Percentiles rank a stretch among this genome's conserved stretches.
phyloP scores from a whole-genome alignment of 1,284 basidiomycete species.

The Sphagnurus paluster region DNA sequence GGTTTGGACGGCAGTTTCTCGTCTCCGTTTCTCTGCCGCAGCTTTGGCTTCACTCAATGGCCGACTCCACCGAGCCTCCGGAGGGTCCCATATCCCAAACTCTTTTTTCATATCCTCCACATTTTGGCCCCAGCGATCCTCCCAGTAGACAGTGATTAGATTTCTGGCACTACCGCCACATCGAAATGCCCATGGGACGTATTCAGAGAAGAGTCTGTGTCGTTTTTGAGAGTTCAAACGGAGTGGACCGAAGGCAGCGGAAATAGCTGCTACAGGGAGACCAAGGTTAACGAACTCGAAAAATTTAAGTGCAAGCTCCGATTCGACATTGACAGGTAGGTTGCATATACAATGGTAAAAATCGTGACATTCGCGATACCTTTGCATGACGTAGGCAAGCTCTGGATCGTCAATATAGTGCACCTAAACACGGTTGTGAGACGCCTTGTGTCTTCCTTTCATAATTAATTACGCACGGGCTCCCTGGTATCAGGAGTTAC shows the following conservation, averaged over 20 bases:
- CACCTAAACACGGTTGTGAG: constrained; percentile 47
- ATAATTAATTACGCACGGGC: constrained; percentile 58
- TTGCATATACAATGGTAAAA: constrained; percentile 91
- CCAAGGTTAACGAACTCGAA: constrained; percentile 95
- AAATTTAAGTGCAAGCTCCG: constrained; percentile 94
- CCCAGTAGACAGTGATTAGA: constrained; percentile 94
- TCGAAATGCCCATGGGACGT: constrained; percentile 88
- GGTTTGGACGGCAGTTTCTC: constrained; percentile 1
- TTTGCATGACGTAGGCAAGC: constrained; percentile 95
- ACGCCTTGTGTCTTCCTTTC: background rate
- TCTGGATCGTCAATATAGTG: constrained; percentile 93
- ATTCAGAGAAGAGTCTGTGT: constrained; percentile 69
- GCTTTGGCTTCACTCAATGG: constrained; percentile 56
- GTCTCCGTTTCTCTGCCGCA: constrained; percentile 36
- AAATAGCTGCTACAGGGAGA: constrained; percentile 86
- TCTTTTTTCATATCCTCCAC: constrained; percentile 80
- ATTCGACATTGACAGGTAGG: constrained; percentile 87
- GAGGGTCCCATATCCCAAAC: constrained; percentile 82
- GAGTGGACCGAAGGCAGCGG: constrained; percentile 74
- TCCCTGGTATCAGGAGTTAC: constrained; percentile 96
- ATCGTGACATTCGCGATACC: constrained; percentile 97
- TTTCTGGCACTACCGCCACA: constrained; percentile 75
- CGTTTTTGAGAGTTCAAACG: constrained; percentile 60
- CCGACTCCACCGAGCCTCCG: constrained; percentile 62
- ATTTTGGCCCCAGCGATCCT: constrained; percentile 88